Evolutionary conservation across 148 eudicot species (phyloP), one percentile per base, ranked within the genome.

Genomic region (Silene conica): DNA sequence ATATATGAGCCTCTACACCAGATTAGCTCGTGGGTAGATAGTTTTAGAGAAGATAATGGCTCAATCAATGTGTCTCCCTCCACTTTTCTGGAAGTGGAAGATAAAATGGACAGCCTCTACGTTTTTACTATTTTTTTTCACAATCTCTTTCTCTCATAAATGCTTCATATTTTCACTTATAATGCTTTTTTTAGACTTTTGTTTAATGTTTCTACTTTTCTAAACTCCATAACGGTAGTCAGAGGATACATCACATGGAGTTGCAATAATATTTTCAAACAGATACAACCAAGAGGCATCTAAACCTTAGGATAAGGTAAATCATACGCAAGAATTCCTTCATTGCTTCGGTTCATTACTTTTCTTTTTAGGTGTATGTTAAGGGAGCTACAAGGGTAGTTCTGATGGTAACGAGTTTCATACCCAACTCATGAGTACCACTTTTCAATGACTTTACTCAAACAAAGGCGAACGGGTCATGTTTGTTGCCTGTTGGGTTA

Each of bases 241-340:
- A 22, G 97, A 88, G 80, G 94, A 89, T 82, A 76, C 89, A 63
- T 90, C 96, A 71, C 90, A 85, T 16, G 93, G 87, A 83, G 86
- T 82, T 22, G 56, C 20, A 56, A 81, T 72, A 12, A 82, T 83
- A 63, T 77, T 85, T 66, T 80, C 93, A 41, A 80, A 73, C 81
- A 86, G 81, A 74, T 91, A 83, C 70, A 90, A 88, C 70, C 97
- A 86, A 76, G 96, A 88, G 82, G 81, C 87, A 26, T 83, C 79
- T 43, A 95, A 84, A 80, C 87, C 87, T 74, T 16, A 48, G 45
- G 96, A 90, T 21, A 92, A 95, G 97, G 97, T 92, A 80, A 72
- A 12, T 41, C 13, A 18, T n/a, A 41, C 13, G 52, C 34, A 46
- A 1, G 10, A 0, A 9, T 14, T 41, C 3, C 26, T 59, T 15